Evolutionary conservation across 2,329 filamentous ascomycete genomes (phyloP).

Genomic region (Lasiodiplodia hormozganensis): DNA sequence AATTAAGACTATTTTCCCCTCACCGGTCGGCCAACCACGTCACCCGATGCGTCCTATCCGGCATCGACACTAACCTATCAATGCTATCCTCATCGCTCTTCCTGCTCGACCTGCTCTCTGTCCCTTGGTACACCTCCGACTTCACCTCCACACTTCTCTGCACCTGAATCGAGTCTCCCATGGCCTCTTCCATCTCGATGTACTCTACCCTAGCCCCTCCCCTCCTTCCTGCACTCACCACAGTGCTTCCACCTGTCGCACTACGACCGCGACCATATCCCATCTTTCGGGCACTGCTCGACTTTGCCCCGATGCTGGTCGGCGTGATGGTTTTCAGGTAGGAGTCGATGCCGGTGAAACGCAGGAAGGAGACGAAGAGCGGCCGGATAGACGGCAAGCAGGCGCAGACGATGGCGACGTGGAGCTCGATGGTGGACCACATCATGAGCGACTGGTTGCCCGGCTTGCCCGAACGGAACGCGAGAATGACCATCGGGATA

Average conservation of each 20-base stretch:
- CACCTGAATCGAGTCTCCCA: conserved; percentile 2
- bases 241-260: not conserved
- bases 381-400: conserved; percentile 45
- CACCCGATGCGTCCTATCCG: conserved; percentile 6
- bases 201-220: not conserved
- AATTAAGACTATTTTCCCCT: not conserved
- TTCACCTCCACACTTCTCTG: conserved; percentile 10
- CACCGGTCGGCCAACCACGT: not conserved
- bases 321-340: not conserved
- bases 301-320: not conserved
- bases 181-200: conserved; percentile 6
- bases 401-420: conserved; percentile 43
- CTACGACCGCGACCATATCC: not conserved
- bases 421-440: conserved; percentile 42
- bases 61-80: conserved; percentile 11
- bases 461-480: conserved; percentile 5
- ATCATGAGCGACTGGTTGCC: conserved; percentile 10
- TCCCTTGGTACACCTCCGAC: not conserved
- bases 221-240: not conserved
- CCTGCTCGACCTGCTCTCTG: conserved; percentile 1
- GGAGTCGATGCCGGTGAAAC: conserved; percentile 45
- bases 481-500: conserved; percentile 33
- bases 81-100: conserved; percentile 24
- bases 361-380: conserved; percentile 36
- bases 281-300: not conserved